Base-by-base conservation (phyloP, 306 rosid species). In the Nissolia schottii region DNA sequence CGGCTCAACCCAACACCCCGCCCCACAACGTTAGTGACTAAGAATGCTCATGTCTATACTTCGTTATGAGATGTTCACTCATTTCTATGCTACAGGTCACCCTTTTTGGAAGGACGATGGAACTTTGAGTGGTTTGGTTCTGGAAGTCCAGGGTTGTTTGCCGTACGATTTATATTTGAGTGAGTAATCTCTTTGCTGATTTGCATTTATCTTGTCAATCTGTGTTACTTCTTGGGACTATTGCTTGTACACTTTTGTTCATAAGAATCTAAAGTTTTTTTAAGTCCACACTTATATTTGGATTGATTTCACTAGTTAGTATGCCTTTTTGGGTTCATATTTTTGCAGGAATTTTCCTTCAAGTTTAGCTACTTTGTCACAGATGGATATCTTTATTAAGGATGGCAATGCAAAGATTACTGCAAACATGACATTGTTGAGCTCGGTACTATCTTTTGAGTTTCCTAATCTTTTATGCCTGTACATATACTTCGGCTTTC, bases 1-100 rank as follows among this genome's bases (percentile, higher is more conserved):
- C 85, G 97, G 43, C 96, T 95, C 79, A 95, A 91, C 88, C 97
- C 99, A 28, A 84, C 97, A 11, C 92, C 96, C 35, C 94, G 97
- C 29, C 99, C 99, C 60, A 89, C 97, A 7, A 95, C 99, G 97
- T 95, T 80, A 76, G 91, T 50, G 74, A 72, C 46, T 4, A 64
- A 62, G 11, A 19, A 18, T 40, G 27, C 41, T 37, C 31, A 1
- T 70, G n/a, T 53, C 15, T 43, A 7, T 78, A 40, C 35, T 64
- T 76, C 62, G 58, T 22, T 67, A 63, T 84, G 38, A 78, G 79
- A 68, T 77, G 70, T 73, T 85, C 50, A 89, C 49, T 41, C 19
- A 50, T 73, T 70, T 79, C 73, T 80, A 69, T 76, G 84, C 89
- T 73, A 60, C 92, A 95, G 99, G 86, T 95, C 99, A 34, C 97